Evolutionary conservation across 148 eudicot species (phyloP).

Genomic region (Salicornia ramosissima): DNA sequence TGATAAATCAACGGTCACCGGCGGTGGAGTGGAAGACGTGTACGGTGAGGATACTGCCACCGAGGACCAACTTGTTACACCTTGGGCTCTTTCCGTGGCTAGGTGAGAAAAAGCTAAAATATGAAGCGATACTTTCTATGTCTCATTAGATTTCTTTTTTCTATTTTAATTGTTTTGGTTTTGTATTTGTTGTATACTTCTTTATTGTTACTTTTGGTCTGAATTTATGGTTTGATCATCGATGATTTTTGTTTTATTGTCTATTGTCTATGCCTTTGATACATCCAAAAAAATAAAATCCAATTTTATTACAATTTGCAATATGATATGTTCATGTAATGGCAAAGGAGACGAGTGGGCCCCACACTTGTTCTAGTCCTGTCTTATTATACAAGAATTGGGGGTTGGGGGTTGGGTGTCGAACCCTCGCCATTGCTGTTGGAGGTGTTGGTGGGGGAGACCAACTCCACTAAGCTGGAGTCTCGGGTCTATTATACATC

Average conservation of each 20-base stretch:
- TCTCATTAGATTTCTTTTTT: slow-evolving; percentile 2
- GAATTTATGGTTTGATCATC: background rate
- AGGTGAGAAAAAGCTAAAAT: slow-evolving; percentile 41
- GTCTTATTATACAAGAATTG: too few relatives aligned
- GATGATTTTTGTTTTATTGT: background rate
- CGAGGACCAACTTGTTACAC: slow-evolving; percentile 77
- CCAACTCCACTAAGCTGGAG: too few relatives aligned
- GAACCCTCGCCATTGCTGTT: too few relatives aligned
- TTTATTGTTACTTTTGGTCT: too few relatives aligned
- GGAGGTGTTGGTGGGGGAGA: too few relatives aligned
- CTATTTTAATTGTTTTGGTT: background rate
- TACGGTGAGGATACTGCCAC: slow-evolving; percentile 90
- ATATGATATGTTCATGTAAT: too few relatives aligned
- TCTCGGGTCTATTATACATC: too few relatives aligned
- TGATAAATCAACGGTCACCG: slow-evolving; percentile 34
- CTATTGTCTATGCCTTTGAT: background rate
- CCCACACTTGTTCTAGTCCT: too few relatives aligned
- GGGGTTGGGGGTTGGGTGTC: too few relatives aligned
- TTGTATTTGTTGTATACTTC: too few relatives aligned
- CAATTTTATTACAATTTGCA: too few relatives aligned
- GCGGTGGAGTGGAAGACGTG: slow-evolving; percentile 72
- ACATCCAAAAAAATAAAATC: background rate
- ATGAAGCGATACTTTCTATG: slow-evolving; percentile 35
- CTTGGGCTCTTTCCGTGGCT: slow-evolving; percentile 89
- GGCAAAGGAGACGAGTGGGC: too few relatives aligned